phyloP scores from a whole-genome alignment of 176 grass and related monocot genomes.

The Aegilops speltoides region DNA sequence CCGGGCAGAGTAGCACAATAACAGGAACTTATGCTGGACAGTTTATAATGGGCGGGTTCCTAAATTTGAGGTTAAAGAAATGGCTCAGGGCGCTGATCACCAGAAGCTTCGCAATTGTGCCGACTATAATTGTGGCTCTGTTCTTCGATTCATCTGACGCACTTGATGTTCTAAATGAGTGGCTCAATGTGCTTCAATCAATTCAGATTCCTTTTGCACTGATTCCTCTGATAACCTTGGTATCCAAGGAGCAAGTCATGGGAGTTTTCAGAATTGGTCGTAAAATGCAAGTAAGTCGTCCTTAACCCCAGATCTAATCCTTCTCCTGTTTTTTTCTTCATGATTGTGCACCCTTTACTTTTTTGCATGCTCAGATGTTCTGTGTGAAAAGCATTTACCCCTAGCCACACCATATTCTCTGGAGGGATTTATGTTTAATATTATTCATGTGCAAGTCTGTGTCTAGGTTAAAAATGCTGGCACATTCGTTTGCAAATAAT shows the following conservation, averaged over 20 bases:
- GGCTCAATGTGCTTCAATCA: constrained; percentile 95
- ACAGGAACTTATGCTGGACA: constrained; percentile 98
- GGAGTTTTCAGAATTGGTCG: constrained; percentile 84
- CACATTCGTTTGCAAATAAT: not conserved
- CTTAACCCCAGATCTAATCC: not conserved
- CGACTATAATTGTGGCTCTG: constrained; percentile 85
- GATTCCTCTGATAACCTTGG: constrained; percentile 86
- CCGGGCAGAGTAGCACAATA: constrained; percentile 94
- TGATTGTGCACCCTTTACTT: not conserved
- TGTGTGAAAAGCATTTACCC: not conserved
- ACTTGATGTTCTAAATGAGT: constrained; percentile 92
- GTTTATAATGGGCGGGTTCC: constrained; percentile 99
- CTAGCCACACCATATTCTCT: not conserved
- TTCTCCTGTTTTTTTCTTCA: not conserved
- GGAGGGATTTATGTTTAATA: not conserved
- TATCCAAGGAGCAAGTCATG: constrained; percentile 92
- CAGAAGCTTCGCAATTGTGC: constrained; percentile 87
- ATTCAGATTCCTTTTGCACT: constrained; percentile 98
- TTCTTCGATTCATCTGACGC: constrained; percentile 80
- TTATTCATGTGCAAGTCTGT: not conserved
- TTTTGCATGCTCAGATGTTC: not conserved
- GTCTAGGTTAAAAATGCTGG: not conserved
- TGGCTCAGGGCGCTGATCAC: constrained; percentile 92
- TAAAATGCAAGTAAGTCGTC: constrained; percentile 59
- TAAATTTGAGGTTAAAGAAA: constrained; percentile 89